Evolutionary conservation across 202 grass and related monocot species (phyloP).

Genomic region (Thinopyrum obtusiflorum): DNA sequence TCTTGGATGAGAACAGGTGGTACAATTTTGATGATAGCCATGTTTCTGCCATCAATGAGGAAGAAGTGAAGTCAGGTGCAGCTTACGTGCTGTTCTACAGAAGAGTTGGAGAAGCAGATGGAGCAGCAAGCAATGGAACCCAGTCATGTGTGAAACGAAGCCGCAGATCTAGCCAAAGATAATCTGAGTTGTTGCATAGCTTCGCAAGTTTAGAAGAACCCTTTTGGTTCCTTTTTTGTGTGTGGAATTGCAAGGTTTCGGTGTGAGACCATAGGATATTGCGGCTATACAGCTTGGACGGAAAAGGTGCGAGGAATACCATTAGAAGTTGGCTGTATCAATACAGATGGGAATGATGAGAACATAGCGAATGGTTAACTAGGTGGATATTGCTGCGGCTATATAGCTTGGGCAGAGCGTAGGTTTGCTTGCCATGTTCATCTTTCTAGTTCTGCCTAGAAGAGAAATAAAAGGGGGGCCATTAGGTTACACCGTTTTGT

Average conservation of each 20-base stretch:
- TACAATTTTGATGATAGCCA: slow-evolving; percentile 99
- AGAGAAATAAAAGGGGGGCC: not conserved
- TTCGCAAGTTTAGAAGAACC: slow-evolving; percentile 6
- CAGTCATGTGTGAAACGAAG: slow-evolving; percentile 45
- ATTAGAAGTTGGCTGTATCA: not conserved
- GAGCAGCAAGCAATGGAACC: slow-evolving; percentile 51
- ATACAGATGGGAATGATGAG: not conserved
- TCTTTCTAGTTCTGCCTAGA: not conserved
- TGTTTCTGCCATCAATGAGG: slow-evolving; percentile 78
- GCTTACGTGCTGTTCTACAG: slow-evolving; percentile 97
- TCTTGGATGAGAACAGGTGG: slow-evolving; percentile 86
- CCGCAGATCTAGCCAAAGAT: slow-evolving; percentile 59
- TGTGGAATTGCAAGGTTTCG: not conserved
- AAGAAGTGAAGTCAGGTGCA: slow-evolving; percentile 93
- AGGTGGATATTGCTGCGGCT: not conserved
- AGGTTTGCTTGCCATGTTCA: not conserved
- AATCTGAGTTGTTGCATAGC: slow-evolving; percentile 19
- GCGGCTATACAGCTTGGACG: not conserved
- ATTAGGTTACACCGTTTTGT: not conserved
- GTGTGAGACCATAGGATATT: not conserved
- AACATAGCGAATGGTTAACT: not conserved
- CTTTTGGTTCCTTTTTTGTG: not conserved
- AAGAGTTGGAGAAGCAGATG: slow-evolving; percentile 64
- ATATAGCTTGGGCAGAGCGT: not conserved
- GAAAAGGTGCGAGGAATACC: not conserved